Base-by-base conservation (phyloP, 257 asterid species). In the Hygrophila difformis region DNA sequence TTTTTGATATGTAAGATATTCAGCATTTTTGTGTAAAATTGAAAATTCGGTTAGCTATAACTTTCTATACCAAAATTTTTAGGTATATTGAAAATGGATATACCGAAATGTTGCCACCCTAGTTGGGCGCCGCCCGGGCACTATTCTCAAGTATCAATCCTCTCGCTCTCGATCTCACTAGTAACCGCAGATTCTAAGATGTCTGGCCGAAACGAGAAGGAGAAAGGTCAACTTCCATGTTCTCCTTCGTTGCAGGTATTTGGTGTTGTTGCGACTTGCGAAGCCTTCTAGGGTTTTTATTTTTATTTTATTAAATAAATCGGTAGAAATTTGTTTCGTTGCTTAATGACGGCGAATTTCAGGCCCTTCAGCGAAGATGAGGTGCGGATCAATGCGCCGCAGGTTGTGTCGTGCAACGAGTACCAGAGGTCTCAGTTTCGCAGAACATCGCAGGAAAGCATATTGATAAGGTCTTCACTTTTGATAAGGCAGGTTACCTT, bases 401-500 rank as follows among this genome's bases (percentile, higher is more conserved):
- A 81, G 69, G 94, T 89, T 17, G 76, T 89, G 49, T 73, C 86
- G 20, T 89, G 98, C 51, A 77, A 78, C 49, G 98, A 89, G 10
- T 76, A 71, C 63, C 74, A 68, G 58, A 91, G 70, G 98, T 91
- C 5, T 49, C 82, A 0, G 92, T 91, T 1, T 77, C 93, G 5
- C 98, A 89, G 58, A 85, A 49, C 55, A 81, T 89, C 23, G 96
- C 98, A 7, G 95, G 93, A 6, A 89, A 91, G 65, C 96, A 85
- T 19, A 63, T 86, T 3, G 96, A 86, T 57, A 74, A 93, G 67
- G 77, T 74, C 57, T 89, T 91, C 53, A 78, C 80, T 1, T 91
- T 91, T 21, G 98, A 89, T 51, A 82, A 82, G 96, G 98, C 85
- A n/a, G n/a, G n/a, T n/a, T n/a, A n/a, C n/a, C n/a, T n/a, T n/a